Percentiles rank a stretch among this genome's conserved stretches.
Evolutionary conservation across 2,329 filamentous ascomycete genomes (phyloP).

Genomic region (Verticillium albo-atrum): DNA sequence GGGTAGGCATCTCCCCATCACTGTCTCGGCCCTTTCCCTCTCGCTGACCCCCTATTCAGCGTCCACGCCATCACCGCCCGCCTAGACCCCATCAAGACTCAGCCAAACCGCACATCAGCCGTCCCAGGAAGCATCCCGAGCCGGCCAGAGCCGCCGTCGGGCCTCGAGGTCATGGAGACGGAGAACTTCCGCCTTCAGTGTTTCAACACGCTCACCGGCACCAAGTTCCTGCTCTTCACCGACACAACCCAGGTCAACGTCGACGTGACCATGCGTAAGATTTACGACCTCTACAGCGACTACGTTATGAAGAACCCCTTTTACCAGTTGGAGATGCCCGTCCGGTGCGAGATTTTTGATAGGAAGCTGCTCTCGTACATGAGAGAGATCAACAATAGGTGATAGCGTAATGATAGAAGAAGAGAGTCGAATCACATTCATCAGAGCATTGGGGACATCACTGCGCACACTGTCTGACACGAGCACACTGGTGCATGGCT

Average conservation of each 20-base stretch:
- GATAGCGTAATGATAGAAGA: conserved; percentile 6
- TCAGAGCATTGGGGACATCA: neutral
- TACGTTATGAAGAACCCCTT: conserved; percentile 99
- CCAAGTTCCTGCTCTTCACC: conserved; percentile 93
- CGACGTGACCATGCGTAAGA: conserved; percentile 74
- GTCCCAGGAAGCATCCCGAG: conserved; percentile 25
- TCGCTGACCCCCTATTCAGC: conserved; percentile 17
- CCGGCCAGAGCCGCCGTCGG: conserved; percentile 63
- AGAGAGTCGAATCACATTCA: neutral
- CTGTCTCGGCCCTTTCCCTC: neutral
- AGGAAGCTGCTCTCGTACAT: conserved; percentile 78
- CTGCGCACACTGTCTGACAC: neutral
- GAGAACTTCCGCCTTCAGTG: conserved; percentile 94
- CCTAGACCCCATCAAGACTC: conserved; percentile 49
- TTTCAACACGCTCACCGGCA: conserved; percentile 90
- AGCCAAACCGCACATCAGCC: conserved; percentile 28
- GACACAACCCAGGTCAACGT: conserved; percentile 84
- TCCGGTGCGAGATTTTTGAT: conserved; percentile 93
- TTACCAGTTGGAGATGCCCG: conserved; percentile 96
- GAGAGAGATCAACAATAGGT: conserved; percentile 62
- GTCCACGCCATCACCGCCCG: conserved; percentile 66
- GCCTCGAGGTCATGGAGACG: conserved; percentile 88
- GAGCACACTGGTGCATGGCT: neutral
- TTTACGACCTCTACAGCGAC: conserved; percentile 94
- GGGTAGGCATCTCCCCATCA: conserved; percentile 53